Evolutionary conservation across 176 grass and related monocot species (phyloP).

Genomic region (Echinochloa phyllopogon): DNA sequence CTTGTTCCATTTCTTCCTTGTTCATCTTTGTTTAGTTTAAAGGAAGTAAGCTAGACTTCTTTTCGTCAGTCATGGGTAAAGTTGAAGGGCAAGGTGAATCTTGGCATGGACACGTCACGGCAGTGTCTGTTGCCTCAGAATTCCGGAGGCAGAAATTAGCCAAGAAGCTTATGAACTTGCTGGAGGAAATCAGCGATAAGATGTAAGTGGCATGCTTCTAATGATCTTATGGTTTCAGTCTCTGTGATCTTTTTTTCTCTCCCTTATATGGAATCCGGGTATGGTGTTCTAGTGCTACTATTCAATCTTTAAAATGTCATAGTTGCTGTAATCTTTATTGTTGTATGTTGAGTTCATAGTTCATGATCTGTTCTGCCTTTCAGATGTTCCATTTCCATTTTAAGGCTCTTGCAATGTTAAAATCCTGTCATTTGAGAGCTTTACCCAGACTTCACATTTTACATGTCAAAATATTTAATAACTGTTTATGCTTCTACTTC

Average conservation of each 20-base stretch:
- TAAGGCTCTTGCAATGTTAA: not conserved
- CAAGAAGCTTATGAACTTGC: conserved; percentile 91
- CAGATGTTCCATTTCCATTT: not conserved
- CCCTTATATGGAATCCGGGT: not conserved
- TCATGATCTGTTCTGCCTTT: not conserved
- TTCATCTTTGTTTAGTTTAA: not conserved
- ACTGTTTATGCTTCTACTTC: not conserved
- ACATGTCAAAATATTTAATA: not conserved
- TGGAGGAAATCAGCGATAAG: conserved; percentile 94
- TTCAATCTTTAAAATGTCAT: not conserved
- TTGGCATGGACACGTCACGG: conserved; percentile 98
- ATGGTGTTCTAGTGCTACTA: not conserved
- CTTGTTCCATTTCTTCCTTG: not conserved
- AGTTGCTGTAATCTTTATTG: not conserved
- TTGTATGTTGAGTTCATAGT: not conserved
- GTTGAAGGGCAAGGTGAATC: conserved; percentile 99
- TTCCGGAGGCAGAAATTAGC: conserved; percentile 89
- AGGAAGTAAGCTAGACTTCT: conserved; percentile 24
- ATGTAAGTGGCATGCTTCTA: conserved; percentile 56
- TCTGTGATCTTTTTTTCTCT: not conserved
- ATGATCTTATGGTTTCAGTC: conserved; percentile 1
- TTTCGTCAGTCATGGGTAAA: conserved; percentile 92
- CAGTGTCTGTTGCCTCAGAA: conserved; percentile 87
- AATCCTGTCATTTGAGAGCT: not conserved
- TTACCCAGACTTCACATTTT: not conserved